Base-by-base conservation (phyloP, 805 yeast species). In the Teunomyces kruisii region DNA sequence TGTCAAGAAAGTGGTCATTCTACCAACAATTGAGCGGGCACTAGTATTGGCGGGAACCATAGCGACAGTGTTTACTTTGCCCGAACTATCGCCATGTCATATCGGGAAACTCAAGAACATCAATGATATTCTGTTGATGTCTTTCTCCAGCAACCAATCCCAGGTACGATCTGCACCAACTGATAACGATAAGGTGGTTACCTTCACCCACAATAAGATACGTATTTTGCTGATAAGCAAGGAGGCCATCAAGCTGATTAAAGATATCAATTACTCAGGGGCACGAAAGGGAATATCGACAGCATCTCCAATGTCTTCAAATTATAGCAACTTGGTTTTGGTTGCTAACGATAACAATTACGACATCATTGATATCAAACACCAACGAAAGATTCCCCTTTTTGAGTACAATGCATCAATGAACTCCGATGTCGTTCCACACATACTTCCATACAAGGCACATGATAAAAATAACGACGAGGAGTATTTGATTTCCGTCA, bases 31-130 rank as follows among this genome's bases (percentile, higher is more conserved):
- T 3, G 57, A 57, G 14, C 45, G 65, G 39, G 59, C 56, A 4
- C 53, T 70, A 36, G 54, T 64, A 1, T 40, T 67, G 5, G 48
- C 61, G 33, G 65, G 62, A n/a, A 53, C 57, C 5, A 56, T 54
- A 3, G 57, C 61, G 19, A 53, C 57, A 14, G 51, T 64, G 7
- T 64, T 54, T 46, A 53, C 65, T 0, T 47, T 69, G 15, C 76
- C 76, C 5, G 76, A 72, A 47, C 53, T 72, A 9, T 55, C 69
- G 6, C 73, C 74, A 1, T 55, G 61, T 16, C 66, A 59, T 29
- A 55, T 66, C 3, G 74, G 73, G 29, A 68, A 68, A 40, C 45
- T 72, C 29, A 66, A 58, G 41, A 68, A 70, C 41, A 65, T 64
- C 28, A 60, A 57, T 29, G 68, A 68, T 47, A 48, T 70, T 6